Conservation (phyloP, 2,329 filamentous ascomycete species). For the Pseudocercospora fuligena region DNA sequence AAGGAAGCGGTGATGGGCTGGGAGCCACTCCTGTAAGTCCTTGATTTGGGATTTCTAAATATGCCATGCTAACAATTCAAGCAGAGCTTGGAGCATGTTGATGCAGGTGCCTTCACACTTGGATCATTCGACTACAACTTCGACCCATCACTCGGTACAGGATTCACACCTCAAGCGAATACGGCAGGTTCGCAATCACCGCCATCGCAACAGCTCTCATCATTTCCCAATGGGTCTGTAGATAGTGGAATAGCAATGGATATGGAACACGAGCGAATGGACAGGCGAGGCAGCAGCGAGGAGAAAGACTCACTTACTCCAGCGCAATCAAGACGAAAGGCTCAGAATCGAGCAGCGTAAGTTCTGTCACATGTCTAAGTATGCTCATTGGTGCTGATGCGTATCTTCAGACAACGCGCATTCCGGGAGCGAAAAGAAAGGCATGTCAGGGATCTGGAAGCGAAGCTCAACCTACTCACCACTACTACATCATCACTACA, state of each 20-base stretch:
- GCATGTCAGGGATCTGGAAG: constrained; percentile 90
- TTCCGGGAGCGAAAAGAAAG: constrained; percentile 96
- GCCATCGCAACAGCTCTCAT: constrained; percentile 31
- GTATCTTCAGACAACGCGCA: constrained; percentile 76
- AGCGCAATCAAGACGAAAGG: constrained; percentile 64
- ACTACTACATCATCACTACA: constrained; percentile 72
- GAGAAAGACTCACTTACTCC: constrained; percentile 54
- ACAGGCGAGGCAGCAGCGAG: constrained; percentile 51
- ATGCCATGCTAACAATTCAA: not conserved
- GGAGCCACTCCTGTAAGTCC: constrained; percentile 43
- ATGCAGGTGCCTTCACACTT: constrained; percentile 28
- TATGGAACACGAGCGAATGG: constrained; percentile 37
- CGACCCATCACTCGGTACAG: constrained; percentile 26
- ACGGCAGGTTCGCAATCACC: constrained; percentile 35
- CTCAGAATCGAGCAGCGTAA: constrained; percentile 75
- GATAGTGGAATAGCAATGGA: constrained; percentile 51
- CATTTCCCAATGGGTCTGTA: constrained; percentile 44
- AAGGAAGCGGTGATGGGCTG: constrained; percentile 46
- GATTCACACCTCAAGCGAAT: constrained; percentile 26
- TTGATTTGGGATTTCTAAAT: not conserved
- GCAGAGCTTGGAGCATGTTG: constrained; percentile 36
- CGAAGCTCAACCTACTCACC: constrained; percentile 78
- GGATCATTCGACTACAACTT: constrained; percentile 27
- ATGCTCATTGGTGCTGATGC: constrained; percentile 12
- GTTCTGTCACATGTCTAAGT: constrained; percentile 38